Percentiles rank a stretch among this genome's conserved stretches.
Conservation (phyloP, 441 rosid species). For the Populus hybrid region DNA sequence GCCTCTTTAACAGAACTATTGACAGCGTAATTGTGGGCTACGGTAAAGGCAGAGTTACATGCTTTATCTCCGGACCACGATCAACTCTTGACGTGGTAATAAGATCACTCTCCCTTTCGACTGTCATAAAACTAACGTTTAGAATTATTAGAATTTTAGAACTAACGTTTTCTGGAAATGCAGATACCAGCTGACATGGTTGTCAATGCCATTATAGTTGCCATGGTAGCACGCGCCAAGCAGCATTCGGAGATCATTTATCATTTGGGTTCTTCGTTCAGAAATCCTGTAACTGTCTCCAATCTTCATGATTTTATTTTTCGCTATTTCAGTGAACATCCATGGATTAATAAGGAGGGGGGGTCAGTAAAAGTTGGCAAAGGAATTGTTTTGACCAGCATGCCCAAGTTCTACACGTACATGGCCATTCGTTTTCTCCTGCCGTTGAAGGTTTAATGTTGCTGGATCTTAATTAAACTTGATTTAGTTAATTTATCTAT, state of each 20-base stretch:
- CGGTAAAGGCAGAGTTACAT: slow-evolving; percentile 62
- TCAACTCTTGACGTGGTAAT: slow-evolving; percentile 57
- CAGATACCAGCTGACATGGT: slow-evolving; percentile 86
- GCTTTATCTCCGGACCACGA: slow-evolving; percentile 47
- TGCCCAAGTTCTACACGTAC: slow-evolving; percentile 60
- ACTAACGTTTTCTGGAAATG: neutral
- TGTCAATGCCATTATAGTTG: slow-evolving; percentile 57
- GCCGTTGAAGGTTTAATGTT: slow-evolving; percentile 52
- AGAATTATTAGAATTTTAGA: neutral
- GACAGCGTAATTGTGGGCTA: slow-evolving; percentile 70
- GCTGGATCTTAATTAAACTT: neutral
- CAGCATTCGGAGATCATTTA: slow-evolving; percentile 36
- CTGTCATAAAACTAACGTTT: neutral
- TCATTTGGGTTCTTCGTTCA: slow-evolving; percentile 63
- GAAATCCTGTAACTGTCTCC: slow-evolving; percentile 40
- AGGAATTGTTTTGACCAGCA: slow-evolving; percentile 34
- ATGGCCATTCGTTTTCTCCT: slow-evolving; percentile 55
- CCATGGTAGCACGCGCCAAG: slow-evolving; percentile 43
- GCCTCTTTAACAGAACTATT: slow-evolving; percentile 50
- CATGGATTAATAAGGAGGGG: slow-evolving; percentile 67
- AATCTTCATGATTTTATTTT: slow-evolving; percentile 38
- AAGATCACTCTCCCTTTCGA: neutral
- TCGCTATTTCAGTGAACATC: slow-evolving; percentile 54
- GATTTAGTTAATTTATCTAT: neutral
- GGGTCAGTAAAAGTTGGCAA: slow-evolving; percentile 44